These are phyloP conservation scores for Epithemia pelagica DNA, from an alignment of 108 stramenopile species.

Conservation along the genomic window DNA sequence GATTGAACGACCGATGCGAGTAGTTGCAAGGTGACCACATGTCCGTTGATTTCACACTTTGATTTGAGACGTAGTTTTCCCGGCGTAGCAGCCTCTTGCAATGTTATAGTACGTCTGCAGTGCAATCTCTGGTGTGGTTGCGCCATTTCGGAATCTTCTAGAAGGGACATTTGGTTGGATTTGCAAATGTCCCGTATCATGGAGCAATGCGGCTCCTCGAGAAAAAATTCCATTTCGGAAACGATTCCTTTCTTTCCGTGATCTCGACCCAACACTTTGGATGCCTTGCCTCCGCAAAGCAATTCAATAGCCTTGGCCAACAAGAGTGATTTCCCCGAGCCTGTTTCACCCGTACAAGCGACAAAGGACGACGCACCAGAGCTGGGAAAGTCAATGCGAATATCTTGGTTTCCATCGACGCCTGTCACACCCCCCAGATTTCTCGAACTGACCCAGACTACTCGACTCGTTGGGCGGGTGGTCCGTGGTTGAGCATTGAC, in stretches of 20 bases:
- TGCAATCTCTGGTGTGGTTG: background rate
- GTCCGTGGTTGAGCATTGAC: too few species aligned
- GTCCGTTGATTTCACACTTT: constrained; percentile 52
- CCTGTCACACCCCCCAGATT: background rate
- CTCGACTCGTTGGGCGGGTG: too few species aligned
- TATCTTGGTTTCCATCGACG: background rate
- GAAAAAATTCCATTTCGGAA: constrained; percentile 27
- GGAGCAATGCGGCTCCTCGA: constrained; percentile 35
- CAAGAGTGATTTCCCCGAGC: constrained; percentile 59
- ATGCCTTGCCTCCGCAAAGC: constrained; percentile 55
- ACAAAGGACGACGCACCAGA: constrained; percentile 13
- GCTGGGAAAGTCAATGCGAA: background rate
- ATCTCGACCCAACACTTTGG: constrained; percentile 5
- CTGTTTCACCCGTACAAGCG: constrained; percentile 49
- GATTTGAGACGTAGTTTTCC: constrained; percentile 45
- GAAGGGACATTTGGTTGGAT: constrained; percentile 2
- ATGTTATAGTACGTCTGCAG: background rate
- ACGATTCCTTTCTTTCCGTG: background rate
- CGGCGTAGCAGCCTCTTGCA: background rate
- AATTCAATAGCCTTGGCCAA: constrained; percentile 57
- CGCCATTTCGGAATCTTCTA: background rate
- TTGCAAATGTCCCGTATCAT: constrained; percentile 32
- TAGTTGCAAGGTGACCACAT: constrained; percentile 44
- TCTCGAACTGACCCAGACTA: background rate
- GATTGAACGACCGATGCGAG: constrained; percentile 43